These are phyloP conservation scores for Fusarium sp. DNA, from an alignment of 2,329 filamentous ascomycete genomes.

Conservation along the genomic window DNA sequence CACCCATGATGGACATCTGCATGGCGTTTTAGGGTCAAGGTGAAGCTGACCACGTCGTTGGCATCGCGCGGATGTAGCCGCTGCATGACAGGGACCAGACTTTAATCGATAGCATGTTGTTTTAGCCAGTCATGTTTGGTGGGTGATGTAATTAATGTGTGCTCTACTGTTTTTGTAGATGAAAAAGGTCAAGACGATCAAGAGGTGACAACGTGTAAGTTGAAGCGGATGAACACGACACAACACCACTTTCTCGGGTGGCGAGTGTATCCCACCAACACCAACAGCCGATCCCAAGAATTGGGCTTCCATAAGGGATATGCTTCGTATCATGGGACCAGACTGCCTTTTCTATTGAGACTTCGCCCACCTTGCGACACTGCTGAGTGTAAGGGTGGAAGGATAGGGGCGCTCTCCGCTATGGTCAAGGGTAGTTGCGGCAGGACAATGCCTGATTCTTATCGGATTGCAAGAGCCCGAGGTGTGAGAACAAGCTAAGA, in stretches of 20 bases:
- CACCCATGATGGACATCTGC: conserved; percentile 39
- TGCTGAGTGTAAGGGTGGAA: not conserved
- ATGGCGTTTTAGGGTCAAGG: conserved; percentile 43
- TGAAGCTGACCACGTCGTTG: not conserved
- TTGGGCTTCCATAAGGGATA: not conserved
- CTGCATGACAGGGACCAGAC: conserved; percentile 48
- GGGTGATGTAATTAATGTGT: conserved; percentile 45
- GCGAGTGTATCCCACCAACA: not conserved
- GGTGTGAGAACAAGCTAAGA: no score
- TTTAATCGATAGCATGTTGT: conserved; percentile 48
- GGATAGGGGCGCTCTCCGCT: not conserved
- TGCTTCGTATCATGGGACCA: not conserved
- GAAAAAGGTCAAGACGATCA: conserved; percentile 60
- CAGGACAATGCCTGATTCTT: not conserved
- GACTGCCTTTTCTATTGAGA: not conserved
- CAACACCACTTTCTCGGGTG: not conserved
- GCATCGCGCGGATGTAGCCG: not conserved
- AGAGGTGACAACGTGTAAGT: conserved; percentile 50
- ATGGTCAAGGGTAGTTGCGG: not conserved
- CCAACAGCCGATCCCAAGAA: not conserved
- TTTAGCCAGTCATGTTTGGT: conserved; percentile 48
- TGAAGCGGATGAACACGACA: not conserved
- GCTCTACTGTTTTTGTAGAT: conserved; percentile 39
- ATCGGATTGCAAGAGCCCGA: no score
- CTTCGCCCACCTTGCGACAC: not conserved